These are phyloP conservation scores for Diplotaxis tenuifolia DNA, from an alignment of 345 rosid species.

Conservation along the genomic window DNA sequence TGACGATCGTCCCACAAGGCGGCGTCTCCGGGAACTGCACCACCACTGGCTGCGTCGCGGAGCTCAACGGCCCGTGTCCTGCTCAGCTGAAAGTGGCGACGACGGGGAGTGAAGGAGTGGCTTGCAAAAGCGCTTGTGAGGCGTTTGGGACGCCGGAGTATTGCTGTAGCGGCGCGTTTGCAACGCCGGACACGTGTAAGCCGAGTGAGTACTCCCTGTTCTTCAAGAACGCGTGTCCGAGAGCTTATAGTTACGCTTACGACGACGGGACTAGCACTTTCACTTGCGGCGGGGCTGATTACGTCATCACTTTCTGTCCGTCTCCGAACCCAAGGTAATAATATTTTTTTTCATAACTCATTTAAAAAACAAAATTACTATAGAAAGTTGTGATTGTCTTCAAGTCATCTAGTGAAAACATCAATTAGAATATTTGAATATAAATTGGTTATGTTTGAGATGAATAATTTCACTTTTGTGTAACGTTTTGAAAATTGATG, in stretches of 20 bases:
- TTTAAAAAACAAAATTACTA: not conserved
- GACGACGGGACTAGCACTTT: slow-evolving; percentile 65
- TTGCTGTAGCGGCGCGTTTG: slow-evolving; percentile 61
- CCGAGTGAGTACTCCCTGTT: slow-evolving; percentile 49
- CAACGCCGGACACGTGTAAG: slow-evolving; percentile 53
- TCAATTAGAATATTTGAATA: not conserved
- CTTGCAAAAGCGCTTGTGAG: slow-evolving; percentile 65
- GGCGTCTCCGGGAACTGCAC: slow-evolving; percentile 49
- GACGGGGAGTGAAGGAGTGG: slow-evolving; percentile 37
- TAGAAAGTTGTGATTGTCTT: not conserved
- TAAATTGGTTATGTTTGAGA: not conserved
- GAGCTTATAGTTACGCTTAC: slow-evolving; percentile 64
- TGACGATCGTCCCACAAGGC: slow-evolving; percentile 52
- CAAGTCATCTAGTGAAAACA: slow-evolving; percentile 16
- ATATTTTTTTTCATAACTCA: not conserved
- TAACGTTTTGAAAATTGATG: slow-evolving; percentile 9
- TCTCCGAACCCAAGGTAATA: slow-evolving; percentile 42
- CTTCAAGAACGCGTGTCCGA: slow-evolving; percentile 60
- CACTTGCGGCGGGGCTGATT: slow-evolving; percentile 52
- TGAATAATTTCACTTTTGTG: not conserved
- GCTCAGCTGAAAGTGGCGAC: slow-evolving; percentile 44
- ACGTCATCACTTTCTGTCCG: slow-evolving; percentile 57
- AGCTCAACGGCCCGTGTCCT: slow-evolving; percentile 57
- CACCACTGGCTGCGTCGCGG: slow-evolving; percentile 49
- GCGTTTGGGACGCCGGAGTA: slow-evolving; percentile 55